Base-by-base conservation (phyloP, 805 yeast species). In the Candida andamanensis region DNA sequence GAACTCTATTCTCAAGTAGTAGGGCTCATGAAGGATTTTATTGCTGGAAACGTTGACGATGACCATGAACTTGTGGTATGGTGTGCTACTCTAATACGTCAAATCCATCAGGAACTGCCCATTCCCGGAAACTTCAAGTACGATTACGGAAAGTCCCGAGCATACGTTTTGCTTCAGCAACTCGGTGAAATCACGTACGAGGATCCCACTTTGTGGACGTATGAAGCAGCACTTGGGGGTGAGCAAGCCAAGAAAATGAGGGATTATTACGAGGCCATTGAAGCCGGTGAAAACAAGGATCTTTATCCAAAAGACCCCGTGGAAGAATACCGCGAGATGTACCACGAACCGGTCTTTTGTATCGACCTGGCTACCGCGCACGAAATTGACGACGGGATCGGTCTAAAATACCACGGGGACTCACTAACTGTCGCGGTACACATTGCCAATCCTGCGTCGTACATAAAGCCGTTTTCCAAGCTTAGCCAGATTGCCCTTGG, bases 381-480 rank as follows among this genome's bases (percentile, higher is more conserved):
- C 44, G 97, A 92, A 54, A 82, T 92, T 37, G 98, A 90, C 55
- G 98, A 90, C 56, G 98, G 97, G 28, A 67, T 90, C 17, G 76
- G 95, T 1, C 62, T 90, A 13, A 62, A 61, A 26, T 32, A 49
- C 3, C 46, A 45, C 17, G 40, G 42, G 17, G 31, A 32, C 3
- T 48, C 48, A 10, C 74, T 60, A 43, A 58, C 63, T 7, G 43
- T 89, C 4, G 13, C 28, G 7, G 67, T 86, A 2, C 95, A 83
- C 52, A 75, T 90, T 40, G 97, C 97, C 1, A 87, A 90, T 52
- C 97, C 97, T 0, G 67, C 85, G 0, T 80, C 95, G 0, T 74
- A 69, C 40, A 54, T 85, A 35, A 52, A 49, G 14, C 68, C 69
- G 1, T 38, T 45, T 5, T 63, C 69, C 0, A 41, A 47, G 2